A percentile compares a stretch with the other conserved stretches of the same genome.
These are phyloP conservation scores for Suhomyces maxii DNA, from an alignment of 1,139 yeast genomes.

Conservation along the genomic window DNA sequence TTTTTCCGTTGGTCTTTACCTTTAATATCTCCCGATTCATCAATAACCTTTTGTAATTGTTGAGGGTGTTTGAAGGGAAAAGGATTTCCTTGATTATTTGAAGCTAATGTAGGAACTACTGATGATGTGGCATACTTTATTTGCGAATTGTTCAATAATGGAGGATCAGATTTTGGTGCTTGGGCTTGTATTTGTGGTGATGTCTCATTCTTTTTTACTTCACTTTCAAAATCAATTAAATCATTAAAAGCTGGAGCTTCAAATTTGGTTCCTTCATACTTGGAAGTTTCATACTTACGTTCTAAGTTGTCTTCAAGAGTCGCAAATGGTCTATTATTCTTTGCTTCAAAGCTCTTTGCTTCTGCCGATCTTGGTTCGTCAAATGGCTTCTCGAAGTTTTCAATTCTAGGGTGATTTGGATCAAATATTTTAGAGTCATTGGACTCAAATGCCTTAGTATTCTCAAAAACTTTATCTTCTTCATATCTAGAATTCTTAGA, in stretches of 20 bases:
- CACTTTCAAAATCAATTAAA: not conserved
- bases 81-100: slow-evolving; percentile 1
- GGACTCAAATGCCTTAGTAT: not conserved
- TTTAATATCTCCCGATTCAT: slow-evolving; percentile 1
- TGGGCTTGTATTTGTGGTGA: not conserved
- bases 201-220: not conserved
- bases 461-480: not conserved
- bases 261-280: not conserved
- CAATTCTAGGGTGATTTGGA: not conserved
- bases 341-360: not conserved
- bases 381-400: not conserved
- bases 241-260: not conserved
- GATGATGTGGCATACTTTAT: slow-evolving; percentile 2
- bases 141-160: not conserved
- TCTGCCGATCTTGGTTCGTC: not conserved
- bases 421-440: not conserved
- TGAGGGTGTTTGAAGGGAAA: slow-evolving; percentile 8
- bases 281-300: not conserved
- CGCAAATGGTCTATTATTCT: not conserved
- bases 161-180: not conserved
- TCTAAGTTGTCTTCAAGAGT: not conserved
- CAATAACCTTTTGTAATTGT: not conserved
- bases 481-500: not conserved
- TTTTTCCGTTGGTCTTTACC: slow-evolving; percentile 11
- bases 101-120: slow-evolving; percentile 1